Evolutionary conservation across 2,329 filamentous ascomycete genomes (phyloP).

Genomic region (Paraconiothyrium brasiliense): DNA sequence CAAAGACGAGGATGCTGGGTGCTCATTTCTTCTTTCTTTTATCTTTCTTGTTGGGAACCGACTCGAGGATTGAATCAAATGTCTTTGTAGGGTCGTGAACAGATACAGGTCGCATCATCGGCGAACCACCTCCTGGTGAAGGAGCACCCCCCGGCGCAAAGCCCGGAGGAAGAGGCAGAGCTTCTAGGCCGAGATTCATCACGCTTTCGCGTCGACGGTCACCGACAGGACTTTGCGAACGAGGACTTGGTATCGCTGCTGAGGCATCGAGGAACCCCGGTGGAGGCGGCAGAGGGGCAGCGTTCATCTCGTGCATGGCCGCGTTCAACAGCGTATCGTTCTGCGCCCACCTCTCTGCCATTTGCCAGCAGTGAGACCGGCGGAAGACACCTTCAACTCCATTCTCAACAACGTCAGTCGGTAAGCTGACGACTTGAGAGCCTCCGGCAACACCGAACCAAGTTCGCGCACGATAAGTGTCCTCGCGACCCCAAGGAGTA

Average conservation of each 20-base stretch:
- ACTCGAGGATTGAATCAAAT: slow-evolving; percentile 59
- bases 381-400: slow-evolving; percentile 74
- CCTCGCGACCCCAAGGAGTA: slow-evolving; percentile 76
- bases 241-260: slow-evolving; percentile 24
- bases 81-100: slow-evolving; percentile 56
- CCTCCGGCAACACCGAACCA: slow-evolving; percentile 80
- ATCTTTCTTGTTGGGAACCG: slow-evolving; percentile 29
- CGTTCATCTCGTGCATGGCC: slow-evolving; percentile 46
- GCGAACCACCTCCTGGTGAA: slow-evolving; percentile 33
- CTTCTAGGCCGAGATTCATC: slow-evolving; percentile 58
- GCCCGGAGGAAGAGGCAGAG: slow-evolving; percentile 56
- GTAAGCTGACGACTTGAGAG: slow-evolving; percentile 68
- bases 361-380: slow-evolving; percentile 74
- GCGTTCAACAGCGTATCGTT: slow-evolving; percentile 44
- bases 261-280: slow-evolving; percentile 39
- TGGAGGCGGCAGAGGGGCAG: slow-evolving; percentile 43
- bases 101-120: slow-evolving; percentile 37
- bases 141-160: slow-evolving; percentile 43
- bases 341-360: slow-evolving; percentile 69
- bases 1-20: not conserved
- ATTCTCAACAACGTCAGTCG: slow-evolving; percentile 71
- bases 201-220: slow-evolving; percentile 53
- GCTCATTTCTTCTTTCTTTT: slow-evolving; percentile 40
- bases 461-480: slow-evolving; percentile 64
- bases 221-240: slow-evolving; percentile 35